A percentile compares a stretch with the other conserved stretches of the same genome.
Evolutionary conservation across 2,329 filamentous ascomycete species (phyloP).

Genomic region (Fusarium irregulare): DNA sequence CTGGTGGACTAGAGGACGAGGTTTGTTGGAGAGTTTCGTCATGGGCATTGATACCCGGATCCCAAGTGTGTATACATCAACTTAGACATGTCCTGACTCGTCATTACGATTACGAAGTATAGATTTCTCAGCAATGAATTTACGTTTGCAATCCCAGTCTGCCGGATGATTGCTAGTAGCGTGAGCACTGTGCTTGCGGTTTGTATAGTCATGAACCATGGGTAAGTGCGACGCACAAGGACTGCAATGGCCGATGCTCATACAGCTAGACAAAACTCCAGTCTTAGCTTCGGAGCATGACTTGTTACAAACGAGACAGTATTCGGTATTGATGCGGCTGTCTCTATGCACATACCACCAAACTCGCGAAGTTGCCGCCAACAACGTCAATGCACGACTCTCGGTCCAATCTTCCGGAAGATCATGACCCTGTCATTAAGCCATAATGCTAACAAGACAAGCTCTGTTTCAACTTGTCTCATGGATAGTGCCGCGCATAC

Average conservation of each 20-base stretch:
- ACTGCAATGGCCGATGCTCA: neutral
- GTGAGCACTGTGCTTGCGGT: neutral
- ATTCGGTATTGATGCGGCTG: neutral
- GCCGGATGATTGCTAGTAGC: neutral
- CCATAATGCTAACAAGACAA: slow-evolving; percentile 4
- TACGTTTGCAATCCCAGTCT: neutral
- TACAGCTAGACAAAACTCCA: neutral
- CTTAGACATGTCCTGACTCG: slow-evolving; percentile 16
- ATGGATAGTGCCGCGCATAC: neutral
- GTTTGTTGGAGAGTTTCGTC: slow-evolving; percentile 18
- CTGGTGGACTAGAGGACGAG: neutral
- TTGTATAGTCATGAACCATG: neutral
- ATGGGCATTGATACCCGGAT: slow-evolving; percentile 39
- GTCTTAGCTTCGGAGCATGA: neutral
- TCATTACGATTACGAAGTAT: neutral
- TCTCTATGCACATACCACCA: neutral
- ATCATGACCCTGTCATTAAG: neutral
- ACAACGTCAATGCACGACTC: slow-evolving; percentile 4
- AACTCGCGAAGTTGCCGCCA: too few species aligned
- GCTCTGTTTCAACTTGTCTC: slow-evolving; percentile 10
- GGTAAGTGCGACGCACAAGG: neutral
- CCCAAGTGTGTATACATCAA: slow-evolving; percentile 16
- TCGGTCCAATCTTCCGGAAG: neutral
- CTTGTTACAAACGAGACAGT: neutral
- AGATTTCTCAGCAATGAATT: neutral